Conservation (phyloP, 2,329 filamentous ascomycete genomes). For the Plenodomus tracheiphilus region DNA sequence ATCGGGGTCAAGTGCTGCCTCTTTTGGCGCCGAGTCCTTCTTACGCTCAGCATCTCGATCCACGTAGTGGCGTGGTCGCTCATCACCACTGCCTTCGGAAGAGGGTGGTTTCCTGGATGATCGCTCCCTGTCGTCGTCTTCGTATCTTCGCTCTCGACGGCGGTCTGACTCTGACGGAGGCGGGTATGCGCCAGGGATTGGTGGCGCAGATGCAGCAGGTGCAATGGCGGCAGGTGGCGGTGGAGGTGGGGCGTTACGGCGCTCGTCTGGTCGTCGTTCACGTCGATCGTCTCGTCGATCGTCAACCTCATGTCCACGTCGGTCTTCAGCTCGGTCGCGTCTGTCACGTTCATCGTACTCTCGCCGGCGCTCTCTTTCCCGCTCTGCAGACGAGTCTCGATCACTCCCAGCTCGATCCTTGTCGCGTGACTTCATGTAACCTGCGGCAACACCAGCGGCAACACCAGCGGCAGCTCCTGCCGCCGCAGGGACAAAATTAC, state of each 20-base stretch:
- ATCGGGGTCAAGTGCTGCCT: constrained; percentile 49
- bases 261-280: constrained; percentile 17
- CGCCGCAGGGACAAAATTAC: constrained; percentile 25
- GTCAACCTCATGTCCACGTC: constrained; percentile 22
- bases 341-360: constrained; percentile 36
- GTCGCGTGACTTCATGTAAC: constrained; percentile 36
- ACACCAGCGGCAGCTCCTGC: constrained; percentile 37
- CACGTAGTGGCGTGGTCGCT: constrained; percentile 43
- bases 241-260: constrained; percentile 20
- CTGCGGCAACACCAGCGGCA: constrained; percentile 33
- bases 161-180: constrained; percentile 28
- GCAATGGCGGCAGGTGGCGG: constrained; percentile 19
- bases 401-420: constrained; percentile 33
- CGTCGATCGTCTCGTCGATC: constrained; percentile 22
- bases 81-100: constrained; percentile 40
- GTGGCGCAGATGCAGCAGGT: constrained; percentile 15
- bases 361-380: constrained; percentile 48
- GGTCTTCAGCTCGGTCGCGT: constrained; percentile 30
- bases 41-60: constrained; percentile 40
- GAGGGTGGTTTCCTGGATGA: constrained; percentile 30
- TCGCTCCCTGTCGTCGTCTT: constrained; percentile 35
- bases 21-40: constrained; percentile 34
- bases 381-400: constrained; percentile 42
- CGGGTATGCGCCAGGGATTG: constrained; percentile 12
- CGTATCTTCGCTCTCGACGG: constrained; percentile 39